Evolutionary conservation across 2,329 filamentous ascomycete species (phyloP).

Genomic region (Proliferodiscus dingleyae): DNA sequence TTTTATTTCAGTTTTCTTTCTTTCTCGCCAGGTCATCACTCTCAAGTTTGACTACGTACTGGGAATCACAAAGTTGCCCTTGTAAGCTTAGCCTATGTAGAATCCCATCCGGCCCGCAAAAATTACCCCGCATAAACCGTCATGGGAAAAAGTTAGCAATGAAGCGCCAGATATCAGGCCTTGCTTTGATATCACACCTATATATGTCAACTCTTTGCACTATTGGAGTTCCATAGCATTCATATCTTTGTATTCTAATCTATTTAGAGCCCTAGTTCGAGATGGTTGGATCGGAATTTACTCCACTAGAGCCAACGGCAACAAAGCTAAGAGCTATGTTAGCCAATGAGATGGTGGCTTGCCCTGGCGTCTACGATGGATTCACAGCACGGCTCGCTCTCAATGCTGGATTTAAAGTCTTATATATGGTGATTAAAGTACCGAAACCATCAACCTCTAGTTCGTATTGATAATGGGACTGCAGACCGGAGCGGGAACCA

Average conservation of each 20-base stretch:
- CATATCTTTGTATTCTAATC: not conserved
- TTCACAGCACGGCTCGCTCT: slow-evolving; percentile 60
- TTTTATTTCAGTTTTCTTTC: not conserved
- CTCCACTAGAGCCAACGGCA: no score
- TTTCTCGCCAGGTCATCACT: no score
- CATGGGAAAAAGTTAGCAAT: not conserved
- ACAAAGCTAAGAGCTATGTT: no score
- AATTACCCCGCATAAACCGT: slow-evolving; percentile 1
- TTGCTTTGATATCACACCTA: not conserved
- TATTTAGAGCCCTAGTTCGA: not conserved
- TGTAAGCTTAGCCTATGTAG: not conserved
- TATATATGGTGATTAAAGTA: slow-evolving; percentile 51
- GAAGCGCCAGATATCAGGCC: no score
- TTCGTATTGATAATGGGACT: slow-evolving; percentile 33
- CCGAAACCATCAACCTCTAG: not conserved
- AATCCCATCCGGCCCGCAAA: not conserved
- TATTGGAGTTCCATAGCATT: not conserved
- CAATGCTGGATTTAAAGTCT: slow-evolving; percentile 54
- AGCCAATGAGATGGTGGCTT: slow-evolving; percentile 43
- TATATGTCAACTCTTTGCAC: not conserved
- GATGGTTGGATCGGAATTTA: no score
- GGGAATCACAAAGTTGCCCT: not conserved
- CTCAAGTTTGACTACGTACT: no score
- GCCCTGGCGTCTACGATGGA: slow-evolving; percentile 65
- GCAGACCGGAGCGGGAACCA: slow-evolving; percentile 47